Conservation (phyloP, 2,329 filamentous ascomycete genomes). For the Penicillium rolfsii region DNA sequence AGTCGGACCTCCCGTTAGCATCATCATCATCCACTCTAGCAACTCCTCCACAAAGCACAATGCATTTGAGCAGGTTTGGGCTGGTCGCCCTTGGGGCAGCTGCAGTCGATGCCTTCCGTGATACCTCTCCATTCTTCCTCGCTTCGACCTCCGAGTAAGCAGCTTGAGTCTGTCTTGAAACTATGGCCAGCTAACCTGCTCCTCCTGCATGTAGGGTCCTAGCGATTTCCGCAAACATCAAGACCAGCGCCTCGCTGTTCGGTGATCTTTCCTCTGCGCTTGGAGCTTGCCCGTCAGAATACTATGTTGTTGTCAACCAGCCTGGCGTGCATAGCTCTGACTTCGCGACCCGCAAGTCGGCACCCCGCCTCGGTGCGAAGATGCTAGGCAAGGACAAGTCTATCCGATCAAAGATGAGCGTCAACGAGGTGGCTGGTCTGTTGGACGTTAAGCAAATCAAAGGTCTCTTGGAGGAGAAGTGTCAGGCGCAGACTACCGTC, state of each 20-base stretch:
- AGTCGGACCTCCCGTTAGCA: conserved; percentile 34
- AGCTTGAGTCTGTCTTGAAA: conserved; percentile 8
- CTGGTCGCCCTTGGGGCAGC: conserved; percentile 58
- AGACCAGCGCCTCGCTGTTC: conserved; percentile 49
- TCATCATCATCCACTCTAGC: conserved; percentile 33
- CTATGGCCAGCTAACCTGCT: conserved; percentile 32
- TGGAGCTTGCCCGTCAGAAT: conserved; percentile 69
- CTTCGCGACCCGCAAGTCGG: conserved; percentile 58
- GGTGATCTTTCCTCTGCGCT: conserved; percentile 55
- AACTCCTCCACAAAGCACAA: conserved; percentile 36
- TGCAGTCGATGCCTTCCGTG: conserved; percentile 71
- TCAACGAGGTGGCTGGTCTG: conserved; percentile 58
- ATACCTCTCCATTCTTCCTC: conserved; percentile 87
- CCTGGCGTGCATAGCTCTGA: conserved; percentile 73
- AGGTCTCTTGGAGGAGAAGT: conserved; percentile 50
- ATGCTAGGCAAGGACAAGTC: conserved; percentile 54
- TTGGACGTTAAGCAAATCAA: conserved; percentile 51
- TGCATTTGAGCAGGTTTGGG: conserved; percentile 49
- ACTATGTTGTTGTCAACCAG: conserved; percentile 78
- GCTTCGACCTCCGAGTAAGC: conserved; percentile 82
- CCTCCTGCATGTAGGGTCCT: conserved; percentile 39
- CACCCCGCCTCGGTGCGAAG: conserved; percentile 59
- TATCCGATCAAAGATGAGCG: conserved; percentile 56
- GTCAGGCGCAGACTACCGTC: conserved; percentile 48
- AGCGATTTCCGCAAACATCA: conserved; percentile 46